These are phyloP conservation scores for Penicillium sp. DNA, from an alignment of 2,329 filamentous ascomycete genomes.

Conservation along the genomic window DNA sequence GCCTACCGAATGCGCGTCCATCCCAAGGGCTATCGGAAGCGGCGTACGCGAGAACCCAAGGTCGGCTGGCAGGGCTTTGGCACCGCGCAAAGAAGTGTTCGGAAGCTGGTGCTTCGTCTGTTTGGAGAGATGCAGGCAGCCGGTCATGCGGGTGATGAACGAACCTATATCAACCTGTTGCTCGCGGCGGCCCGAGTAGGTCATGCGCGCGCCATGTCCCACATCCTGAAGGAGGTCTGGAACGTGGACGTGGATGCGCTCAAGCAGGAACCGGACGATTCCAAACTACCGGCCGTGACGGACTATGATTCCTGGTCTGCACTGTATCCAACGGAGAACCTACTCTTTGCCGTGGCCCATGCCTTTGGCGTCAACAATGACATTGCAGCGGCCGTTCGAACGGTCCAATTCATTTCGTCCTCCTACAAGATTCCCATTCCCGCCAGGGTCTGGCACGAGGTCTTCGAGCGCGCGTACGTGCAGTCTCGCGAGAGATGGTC, in stretches of 20 bases:
- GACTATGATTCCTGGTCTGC: conserved; percentile 46
- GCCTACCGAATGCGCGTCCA: conserved; percentile 36
- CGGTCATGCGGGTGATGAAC: conserved; percentile 44
- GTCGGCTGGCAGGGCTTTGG: conserved; percentile 27
- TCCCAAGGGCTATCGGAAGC: conserved; percentile 27
- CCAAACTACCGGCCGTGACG: conserved; percentile 30
- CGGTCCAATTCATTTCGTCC: conserved; percentile 58
- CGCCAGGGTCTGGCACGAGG: conserved; percentile 55
- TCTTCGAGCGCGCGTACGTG: conserved; percentile 63
- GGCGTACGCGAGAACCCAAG: conserved; percentile 14
- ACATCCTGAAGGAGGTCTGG: conserved; percentile 50
- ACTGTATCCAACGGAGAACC: conserved; percentile 51
- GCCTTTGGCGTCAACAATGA: conserved; percentile 61
- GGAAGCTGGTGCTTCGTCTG: conserved; percentile 31
- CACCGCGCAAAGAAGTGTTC: conserved; percentile 29
- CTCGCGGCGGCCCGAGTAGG: conserved; percentile 50
- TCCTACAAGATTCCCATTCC: conserved; percentile 56
- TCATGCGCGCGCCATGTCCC: conserved; percentile 42
- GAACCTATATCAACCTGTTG: conserved; percentile 50
- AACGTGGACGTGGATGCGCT: conserved; percentile 46
- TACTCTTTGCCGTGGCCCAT: conserved; percentile 64
- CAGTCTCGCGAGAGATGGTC: conserved; percentile 36
- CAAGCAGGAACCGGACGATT: conserved; percentile 27
- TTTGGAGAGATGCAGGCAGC: conserved; percentile 46
- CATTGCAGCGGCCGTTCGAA: conserved; percentile 51